Conservation (phyloP, 805 yeast species). For the Saccharomycopsis fodiens region DNA sequence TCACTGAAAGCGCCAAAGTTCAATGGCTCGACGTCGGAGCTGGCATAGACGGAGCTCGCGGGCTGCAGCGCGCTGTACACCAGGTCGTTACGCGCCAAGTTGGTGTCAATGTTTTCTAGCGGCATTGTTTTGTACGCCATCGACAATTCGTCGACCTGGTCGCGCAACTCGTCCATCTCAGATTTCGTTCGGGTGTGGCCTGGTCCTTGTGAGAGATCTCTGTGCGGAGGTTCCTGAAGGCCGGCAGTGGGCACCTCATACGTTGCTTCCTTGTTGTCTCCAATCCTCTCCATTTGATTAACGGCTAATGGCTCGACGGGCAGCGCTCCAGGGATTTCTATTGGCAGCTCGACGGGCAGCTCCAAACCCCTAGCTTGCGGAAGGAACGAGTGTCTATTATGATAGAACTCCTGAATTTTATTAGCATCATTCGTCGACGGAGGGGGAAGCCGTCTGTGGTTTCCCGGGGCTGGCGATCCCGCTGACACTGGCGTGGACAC, state of each 20-base stretch:
- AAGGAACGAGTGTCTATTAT: background rate
- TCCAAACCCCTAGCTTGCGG: too few relatives aligned
- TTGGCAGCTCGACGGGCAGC: too few relatives aligned
- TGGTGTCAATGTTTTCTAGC: background rate
- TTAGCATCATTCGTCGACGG: background rate
- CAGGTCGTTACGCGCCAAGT: background rate
- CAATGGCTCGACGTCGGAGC: background rate
- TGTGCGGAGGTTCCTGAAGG: too few relatives aligned
- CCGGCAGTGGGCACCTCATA: too few relatives aligned
- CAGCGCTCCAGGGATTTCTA: too few relatives aligned
- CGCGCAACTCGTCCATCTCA: slow-evolving; percentile 15
- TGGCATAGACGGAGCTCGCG: slow-evolving; percentile 2
- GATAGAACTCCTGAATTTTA: background rate
- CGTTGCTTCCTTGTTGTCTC: too few relatives aligned
- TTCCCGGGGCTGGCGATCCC: background rate
- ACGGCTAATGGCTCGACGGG: too few relatives aligned
- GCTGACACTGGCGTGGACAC: background rate
- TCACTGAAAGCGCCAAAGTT: too few relatives aligned
- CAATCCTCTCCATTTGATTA: too few relatives aligned
- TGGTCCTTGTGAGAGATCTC: too few relatives aligned
- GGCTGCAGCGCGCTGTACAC: background rate
- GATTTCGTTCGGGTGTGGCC: slow-evolving; percentile 11
- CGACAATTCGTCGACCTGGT: slow-evolving; percentile 10
- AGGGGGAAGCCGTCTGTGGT: slow-evolving; percentile 3
- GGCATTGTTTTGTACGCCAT: background rate